Base-by-base conservation (phyloP, 768 basidiomycete species). In the Hypsizygus marmoreus region DNA sequence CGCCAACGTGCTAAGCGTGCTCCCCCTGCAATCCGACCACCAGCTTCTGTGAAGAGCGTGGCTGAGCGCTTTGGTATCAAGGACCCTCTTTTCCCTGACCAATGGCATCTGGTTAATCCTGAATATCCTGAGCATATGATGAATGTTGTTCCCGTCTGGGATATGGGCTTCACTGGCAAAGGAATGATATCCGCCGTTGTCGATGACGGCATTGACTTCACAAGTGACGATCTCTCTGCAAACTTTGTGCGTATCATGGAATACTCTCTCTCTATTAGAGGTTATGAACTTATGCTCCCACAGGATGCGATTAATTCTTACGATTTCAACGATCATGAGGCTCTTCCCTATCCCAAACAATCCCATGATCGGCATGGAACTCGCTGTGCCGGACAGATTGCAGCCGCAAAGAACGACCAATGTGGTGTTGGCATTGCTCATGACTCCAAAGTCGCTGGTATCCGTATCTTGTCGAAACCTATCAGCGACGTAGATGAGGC, bases 401-500 rank as follows among this genome's bases (percentile, higher is more conserved):
- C 90, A 19, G 97, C 95, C 3, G 83, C 77, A 11, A 91, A 88
- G 63, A 98, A 99, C 66, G 81, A 88, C 47, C 88, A 86, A 2
- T 99, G 97, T 56, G 97, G 97, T 38, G 76, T 98, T 16, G 97
- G 97, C 6, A 86, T 99, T 45, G 91, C 95, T 4, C 91, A 97
- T 62, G 74, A 86, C 4, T 86, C 94, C 28, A 90, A 90, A 57
- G 82, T 98, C 51, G 90, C 97, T 23, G 97, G 93, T n/a, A 78
- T 98, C 31, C 88, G 97, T 40, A 98, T 99, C 51, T 80, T 99
- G 29, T 95, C 92, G 1, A 92, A 88, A 2, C 84, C 90, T 14
- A 97, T 99, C 53, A 84, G 90, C 1, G 97, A 99, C 65, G 82
- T 87, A 23, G 97, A 99, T 64, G 97, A 99, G 69, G 94, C 95